phyloP scores from a whole-genome alignment of 2,329 filamentous ascomycete genomes.

The Penicillium oxalicum region DNA sequence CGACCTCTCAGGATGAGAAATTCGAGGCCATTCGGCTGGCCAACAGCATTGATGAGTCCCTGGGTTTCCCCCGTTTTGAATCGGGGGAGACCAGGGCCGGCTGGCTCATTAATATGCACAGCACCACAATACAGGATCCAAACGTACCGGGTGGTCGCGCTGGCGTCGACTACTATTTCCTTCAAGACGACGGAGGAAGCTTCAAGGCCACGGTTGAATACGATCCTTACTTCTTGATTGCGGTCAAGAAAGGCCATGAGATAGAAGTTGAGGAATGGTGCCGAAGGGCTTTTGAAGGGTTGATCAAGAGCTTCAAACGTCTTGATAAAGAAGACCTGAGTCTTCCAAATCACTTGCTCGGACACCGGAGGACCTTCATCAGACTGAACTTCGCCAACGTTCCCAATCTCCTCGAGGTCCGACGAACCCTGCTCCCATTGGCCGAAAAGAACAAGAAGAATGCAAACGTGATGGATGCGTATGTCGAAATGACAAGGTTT shows the following conservation, averaged over 20 bases:
- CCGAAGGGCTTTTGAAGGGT: conserved; percentile 68
- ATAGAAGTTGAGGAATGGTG: conserved; percentile 95
- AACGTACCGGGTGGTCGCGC: conserved; percentile 77
- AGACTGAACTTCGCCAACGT: conserved; percentile 86
- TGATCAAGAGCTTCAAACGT: conserved; percentile 69
- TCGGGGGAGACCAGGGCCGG: conserved; percentile 77
- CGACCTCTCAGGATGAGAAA: conserved; percentile 87
- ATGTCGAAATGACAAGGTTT: conserved; percentile 87
- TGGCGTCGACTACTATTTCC: conserved; percentile 94
- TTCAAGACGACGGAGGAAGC: conserved; percentile 77
- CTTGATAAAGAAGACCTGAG: conserved; percentile 88
- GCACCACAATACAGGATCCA: conserved; percentile 78
- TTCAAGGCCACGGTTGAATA: conserved; percentile 98
- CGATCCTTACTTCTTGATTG: conserved; percentile 92
- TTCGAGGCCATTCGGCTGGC: conserved; percentile 78
- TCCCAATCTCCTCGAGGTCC: conserved; percentile 73
- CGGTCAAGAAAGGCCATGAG: conserved; percentile 80
- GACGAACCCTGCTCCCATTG: conserved; percentile 78
- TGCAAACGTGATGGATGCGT: conserved; percentile 95
- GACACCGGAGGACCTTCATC: conserved; percentile 81
- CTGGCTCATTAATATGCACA: conserved; percentile 94
- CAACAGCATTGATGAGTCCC: conserved; percentile 84
- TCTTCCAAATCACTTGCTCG: conserved; percentile 93
- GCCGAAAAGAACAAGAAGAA: conserved; percentile 96
- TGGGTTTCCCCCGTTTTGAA: conserved; percentile 91